Base-by-base conservation (phyloP, 441 rosid species). In the Manihot esculenta region DNA sequence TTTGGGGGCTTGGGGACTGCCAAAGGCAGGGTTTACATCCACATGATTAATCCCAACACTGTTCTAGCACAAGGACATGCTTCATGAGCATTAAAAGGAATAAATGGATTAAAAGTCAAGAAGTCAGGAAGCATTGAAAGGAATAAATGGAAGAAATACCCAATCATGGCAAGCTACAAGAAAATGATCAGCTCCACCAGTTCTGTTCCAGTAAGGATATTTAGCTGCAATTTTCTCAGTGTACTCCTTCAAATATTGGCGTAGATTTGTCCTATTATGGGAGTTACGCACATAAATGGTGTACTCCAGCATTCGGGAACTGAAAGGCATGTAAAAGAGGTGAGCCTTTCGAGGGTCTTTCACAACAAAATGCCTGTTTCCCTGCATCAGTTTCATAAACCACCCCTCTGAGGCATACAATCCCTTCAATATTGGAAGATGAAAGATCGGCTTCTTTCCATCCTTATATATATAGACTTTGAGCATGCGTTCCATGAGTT, bases 121-220 rank as follows among this genome's bases (percentile, higher is more conserved):
- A 38, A 38, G 42, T 5, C 42, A 38, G 42, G 7, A 38, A 38
- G 42, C 42, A 38, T 38, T 38, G 0, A 55, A 44, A 53, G 50
- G 53, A 73, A 62, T 63, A 44, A 35, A 75, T n/a, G 67, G 47
- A 80, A 53, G 47, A 54, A 77, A 50, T 91, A 94, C 99, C 97
- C 99, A 94, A 63, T 94, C 99, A 57, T 92, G 97, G 71, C 97
- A 92, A 49, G 97, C 88, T 74, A 88, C 81, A 50, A 94, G 76
- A 73, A 94, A 88, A 73, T 94, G 99, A 78, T 94, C 99, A 2
- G 95, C 99, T 9, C 99, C 97, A 3, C 27, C 61, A 67, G 89
- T 94, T 30, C 92, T 79, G 87, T 82, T 71, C 82, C 86, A 64
- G 82, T 78, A 49, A 76, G 76, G 72, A 92, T 94, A 44, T 86